These are phyloP conservation scores for Micractinium conductrix DNA, from an alignment of 139 green algal genomes.

Conservation along the genomic window DNA sequence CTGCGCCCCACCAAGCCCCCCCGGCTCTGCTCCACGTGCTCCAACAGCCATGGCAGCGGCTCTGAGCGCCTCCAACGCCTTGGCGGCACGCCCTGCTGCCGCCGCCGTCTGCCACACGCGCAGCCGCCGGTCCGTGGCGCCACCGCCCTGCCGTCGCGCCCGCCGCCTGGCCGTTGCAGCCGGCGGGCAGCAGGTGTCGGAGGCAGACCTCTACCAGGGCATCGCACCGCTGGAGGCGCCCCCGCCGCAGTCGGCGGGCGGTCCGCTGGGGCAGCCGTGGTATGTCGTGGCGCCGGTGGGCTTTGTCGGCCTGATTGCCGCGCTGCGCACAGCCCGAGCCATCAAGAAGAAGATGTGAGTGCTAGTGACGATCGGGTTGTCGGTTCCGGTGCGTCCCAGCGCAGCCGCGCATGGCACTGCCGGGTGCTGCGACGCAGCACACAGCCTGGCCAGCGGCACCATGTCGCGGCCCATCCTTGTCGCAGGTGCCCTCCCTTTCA, in stretches of 20 bases:
- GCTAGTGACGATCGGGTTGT: too few relatives aligned
- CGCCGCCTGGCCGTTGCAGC: background rate
- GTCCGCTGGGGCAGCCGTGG: slow-evolving; percentile 6
- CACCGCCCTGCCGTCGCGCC: background rate
- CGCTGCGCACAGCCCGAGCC: background rate
- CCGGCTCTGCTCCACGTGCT: background rate
- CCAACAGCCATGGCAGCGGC: background rate
- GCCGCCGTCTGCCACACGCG: too few relatives aligned
- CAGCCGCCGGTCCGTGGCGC: background rate
- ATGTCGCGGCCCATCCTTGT: too few relatives aligned
- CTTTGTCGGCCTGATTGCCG: slow-evolving; percentile 6
- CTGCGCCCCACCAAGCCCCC: background rate
- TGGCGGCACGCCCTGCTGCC: background rate
- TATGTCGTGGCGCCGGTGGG: slow-evolving; percentile 17
- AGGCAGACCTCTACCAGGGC: slow-evolving; percentile 40
- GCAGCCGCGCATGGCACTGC: too few relatives aligned
- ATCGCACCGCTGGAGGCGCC: background rate
- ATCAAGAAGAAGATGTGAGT: slow-evolving; percentile 7
- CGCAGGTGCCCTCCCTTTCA: too few relatives aligned
- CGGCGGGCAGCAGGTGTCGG: background rate
- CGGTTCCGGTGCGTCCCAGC: too few relatives aligned
- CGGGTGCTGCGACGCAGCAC: too few relatives aligned
- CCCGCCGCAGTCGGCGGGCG: background rate
- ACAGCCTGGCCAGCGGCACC: too few relatives aligned
- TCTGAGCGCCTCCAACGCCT: background rate